A percentile compares a stretch with the other conserved stretches of the same genome.
phyloP scores from a whole-genome alignment of 2,329 filamentous ascomycete genomes.

The Microthyrium microscopicum region DNA sequence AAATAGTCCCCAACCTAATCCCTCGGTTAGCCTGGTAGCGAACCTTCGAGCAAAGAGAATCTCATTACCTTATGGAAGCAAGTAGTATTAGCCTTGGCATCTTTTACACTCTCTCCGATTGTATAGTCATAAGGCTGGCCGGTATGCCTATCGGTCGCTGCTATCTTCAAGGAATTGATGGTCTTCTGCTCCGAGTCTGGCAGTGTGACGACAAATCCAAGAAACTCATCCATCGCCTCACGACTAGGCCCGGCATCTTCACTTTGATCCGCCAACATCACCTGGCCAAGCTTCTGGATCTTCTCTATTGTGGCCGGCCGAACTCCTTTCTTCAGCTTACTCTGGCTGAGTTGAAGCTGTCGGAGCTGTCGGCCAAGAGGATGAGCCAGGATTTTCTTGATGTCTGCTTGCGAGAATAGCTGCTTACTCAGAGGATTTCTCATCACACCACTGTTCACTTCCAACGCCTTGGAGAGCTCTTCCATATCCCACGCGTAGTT shows the following conservation, averaged over 20 bases:
- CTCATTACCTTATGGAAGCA: no score
- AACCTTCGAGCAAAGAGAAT: no score
- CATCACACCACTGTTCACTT: constrained; percentile 14
- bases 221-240: constrained; percentile 14
- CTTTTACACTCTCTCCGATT: constrained; percentile 15
- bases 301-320: constrained; percentile 12
- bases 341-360: constrained; percentile 12
- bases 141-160: constrained; percentile 14
- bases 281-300: constrained; percentile 10
- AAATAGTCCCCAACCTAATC: no score
- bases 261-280: constrained; percentile 13
- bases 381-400: constrained; percentile 13
- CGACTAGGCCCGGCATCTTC: constrained; percentile 10
- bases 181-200: constrained; percentile 13
- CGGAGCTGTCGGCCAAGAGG: constrained; percentile 12
- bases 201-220: constrained; percentile 12
- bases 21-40: no score
- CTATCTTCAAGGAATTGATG: constrained; percentile 13
- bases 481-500: constrained; percentile 10
- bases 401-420: constrained; percentile 14
- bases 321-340: constrained; percentile 12
- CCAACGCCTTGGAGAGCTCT: constrained; percentile 10
- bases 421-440: constrained; percentile 15
- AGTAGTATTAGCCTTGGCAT: constrained; percentile 16
- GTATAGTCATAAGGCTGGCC: constrained; percentile 14